Evolutionary conservation across 257 asterid genomes (phyloP).

Genomic region (Solanum bulbocastanum): DNA sequence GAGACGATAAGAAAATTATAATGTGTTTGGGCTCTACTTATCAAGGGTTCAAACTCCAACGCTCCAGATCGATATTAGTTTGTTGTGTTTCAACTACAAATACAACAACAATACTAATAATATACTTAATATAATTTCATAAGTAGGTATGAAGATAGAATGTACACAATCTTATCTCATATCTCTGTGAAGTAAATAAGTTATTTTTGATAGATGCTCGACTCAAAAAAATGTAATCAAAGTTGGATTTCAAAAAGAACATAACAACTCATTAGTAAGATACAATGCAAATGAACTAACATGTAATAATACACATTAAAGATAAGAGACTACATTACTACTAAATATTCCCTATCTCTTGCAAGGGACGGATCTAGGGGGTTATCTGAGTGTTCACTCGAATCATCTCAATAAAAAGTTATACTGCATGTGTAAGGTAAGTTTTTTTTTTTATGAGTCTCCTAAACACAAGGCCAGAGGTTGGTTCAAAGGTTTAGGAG

Average conservation of each 20-base stretch:
- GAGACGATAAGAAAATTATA: not conserved
- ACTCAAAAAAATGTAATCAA: not conserved
- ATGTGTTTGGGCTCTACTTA: not conserved
- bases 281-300: not conserved
- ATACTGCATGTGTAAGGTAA: not conserved
- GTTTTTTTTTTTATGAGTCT: not conserved
- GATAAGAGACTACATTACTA: not conserved
- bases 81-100: not conserved
- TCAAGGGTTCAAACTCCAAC: not conserved
- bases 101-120: not conserved
- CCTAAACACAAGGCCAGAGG: not conserved
- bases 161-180: not conserved
- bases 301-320: not conserved
- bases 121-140: not conserved
- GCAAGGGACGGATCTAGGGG: not conserved
- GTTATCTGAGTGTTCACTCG: not conserved
- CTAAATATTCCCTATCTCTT: not conserved
- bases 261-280: not conserved
- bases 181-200: rapidly evolving
- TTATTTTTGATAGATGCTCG: not conserved
- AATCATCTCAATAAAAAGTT: too few species aligned
- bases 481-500: not conserved
- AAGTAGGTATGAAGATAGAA: not conserved
- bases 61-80: not conserved
- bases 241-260: not conserved